Percentiles rank a stretch among this genome's conserved stretches.
Evolutionary conservation across 495 filamentous ascomycete species (phyloP).

Genomic region (Cercophora sp.): DNA sequence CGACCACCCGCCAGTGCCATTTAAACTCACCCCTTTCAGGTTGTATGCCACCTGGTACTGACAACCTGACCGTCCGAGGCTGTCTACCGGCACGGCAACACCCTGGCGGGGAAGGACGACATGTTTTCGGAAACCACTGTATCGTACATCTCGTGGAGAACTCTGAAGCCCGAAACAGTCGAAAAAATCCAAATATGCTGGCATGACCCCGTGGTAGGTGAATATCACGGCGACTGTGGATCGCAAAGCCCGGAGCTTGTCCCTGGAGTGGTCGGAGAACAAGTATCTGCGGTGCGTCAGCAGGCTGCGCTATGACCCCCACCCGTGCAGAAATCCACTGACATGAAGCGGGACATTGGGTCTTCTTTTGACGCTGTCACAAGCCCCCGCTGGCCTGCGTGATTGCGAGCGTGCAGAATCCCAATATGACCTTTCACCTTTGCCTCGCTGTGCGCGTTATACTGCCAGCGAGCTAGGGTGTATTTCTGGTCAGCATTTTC

Average conservation of each 20-base stretch:
- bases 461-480: slow-evolving; percentile 12
- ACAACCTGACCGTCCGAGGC: slow-evolving; percentile 35
- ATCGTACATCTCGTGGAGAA: slow-evolving; percentile 15
- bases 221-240: slow-evolving; percentile 33
- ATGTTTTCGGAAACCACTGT: slow-evolving; percentile 26
- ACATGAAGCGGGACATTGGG: slow-evolving; percentile 33
- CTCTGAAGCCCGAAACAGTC: slow-evolving; percentile 33
- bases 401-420: slow-evolving; percentile 5
- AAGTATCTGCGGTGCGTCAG: slow-evolving; percentile 21
- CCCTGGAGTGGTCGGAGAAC: slow-evolving; percentile 18
- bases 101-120: slow-evolving; percentile 22
- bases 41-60: slow-evolving; percentile 41
- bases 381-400: slow-evolving; percentile 2
- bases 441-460: slow-evolving; percentile 17
- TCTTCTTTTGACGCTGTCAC: slow-evolving; percentile 23
- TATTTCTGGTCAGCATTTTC: background rate
- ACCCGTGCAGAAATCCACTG: background rate
- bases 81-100: slow-evolving; percentile 16
- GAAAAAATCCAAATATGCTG: slow-evolving; percentile 41
- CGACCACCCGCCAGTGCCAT: slow-evolving; percentile 27
- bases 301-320: background rate
- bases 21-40: slow-evolving; percentile 32
- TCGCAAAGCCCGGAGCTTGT: slow-evolving; percentile 22
- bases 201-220: slow-evolving; percentile 45
- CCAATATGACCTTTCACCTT: slow-evolving; percentile 20